These are phyloP conservation scores for Nicotiana noctiflora DNA, from an alignment of 257 asterid genomes.

Conservation along the genomic window DNA sequence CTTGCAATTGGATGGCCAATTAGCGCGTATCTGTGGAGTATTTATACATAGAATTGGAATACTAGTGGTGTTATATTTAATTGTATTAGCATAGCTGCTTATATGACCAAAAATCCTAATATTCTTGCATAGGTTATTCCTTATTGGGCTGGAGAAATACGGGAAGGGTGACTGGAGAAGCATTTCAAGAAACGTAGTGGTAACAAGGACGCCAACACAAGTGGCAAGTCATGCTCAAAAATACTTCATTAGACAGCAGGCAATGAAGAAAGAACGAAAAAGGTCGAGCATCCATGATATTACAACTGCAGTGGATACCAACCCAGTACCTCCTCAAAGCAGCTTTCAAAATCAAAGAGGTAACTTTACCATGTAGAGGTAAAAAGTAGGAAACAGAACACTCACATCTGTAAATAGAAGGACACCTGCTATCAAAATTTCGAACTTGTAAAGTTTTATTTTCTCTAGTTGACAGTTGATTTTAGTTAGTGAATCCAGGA, in stretches of 20 bases:
- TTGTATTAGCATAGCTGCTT: background rate
- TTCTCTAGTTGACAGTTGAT: conserved; percentile 11
- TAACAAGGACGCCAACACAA: conserved; percentile 85
- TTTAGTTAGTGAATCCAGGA: conserved; percentile 9
- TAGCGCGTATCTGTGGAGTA: background rate
- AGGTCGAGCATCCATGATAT: conserved; percentile 88
- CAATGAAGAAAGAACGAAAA: conserved; percentile 75
- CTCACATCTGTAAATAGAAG: conserved; percentile 22
- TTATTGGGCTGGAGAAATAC: conserved; percentile 58
- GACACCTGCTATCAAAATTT: conserved; percentile 10
- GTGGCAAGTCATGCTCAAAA: conserved; percentile 95
- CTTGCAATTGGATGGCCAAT: background rate
- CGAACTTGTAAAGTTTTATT: conserved; percentile 32
- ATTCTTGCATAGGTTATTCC: conserved; percentile 43
- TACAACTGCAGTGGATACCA: conserved; percentile 53
- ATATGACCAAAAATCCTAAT: background rate
- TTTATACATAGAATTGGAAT: background rate
- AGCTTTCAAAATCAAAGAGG: conserved; percentile 41
- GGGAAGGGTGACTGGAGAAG: conserved; percentile 98
- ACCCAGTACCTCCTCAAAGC: conserved; percentile 41
- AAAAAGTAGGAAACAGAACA: conserved; percentile 10
- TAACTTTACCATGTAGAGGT: conserved; percentile 33
- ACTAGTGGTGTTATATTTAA: background rate
- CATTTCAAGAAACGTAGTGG: conserved; percentile 81
- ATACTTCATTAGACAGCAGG: conserved; percentile 63